These are phyloP conservation scores for Rhodotorula taiwanensis DNA, from an alignment of 768 basidiomycete genomes.

Conservation along the genomic window DNA sequence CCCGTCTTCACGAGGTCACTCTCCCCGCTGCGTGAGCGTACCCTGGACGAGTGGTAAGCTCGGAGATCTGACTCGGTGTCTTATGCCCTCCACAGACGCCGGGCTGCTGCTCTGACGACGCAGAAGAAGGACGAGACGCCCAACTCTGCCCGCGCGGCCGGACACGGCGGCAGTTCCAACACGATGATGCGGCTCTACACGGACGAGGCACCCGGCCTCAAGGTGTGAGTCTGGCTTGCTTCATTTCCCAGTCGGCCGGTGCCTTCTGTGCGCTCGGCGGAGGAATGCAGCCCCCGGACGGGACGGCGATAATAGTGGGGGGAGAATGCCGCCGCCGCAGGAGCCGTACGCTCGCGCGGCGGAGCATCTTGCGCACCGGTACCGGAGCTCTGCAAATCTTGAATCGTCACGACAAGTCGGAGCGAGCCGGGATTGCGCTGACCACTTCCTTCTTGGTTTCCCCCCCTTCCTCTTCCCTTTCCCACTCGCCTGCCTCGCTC, in stretches of 20 bases:
- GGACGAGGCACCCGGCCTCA: slow-evolving; percentile 90
- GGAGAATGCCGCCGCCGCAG: background rate
- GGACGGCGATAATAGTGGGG: background rate
- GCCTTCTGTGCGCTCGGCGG: too few species aligned
- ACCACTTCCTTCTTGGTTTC: background rate
- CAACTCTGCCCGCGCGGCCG: slow-evolving; percentile 18
- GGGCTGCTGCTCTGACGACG: slow-evolving; percentile 25
- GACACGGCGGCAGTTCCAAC: slow-evolving; percentile 91
- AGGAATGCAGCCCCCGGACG: background rate
- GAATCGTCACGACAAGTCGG: background rate
- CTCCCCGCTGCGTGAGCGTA: too few species aligned
- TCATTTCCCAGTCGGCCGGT: too few species aligned
- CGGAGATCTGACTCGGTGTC: too few species aligned
- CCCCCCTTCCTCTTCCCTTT: background rate
- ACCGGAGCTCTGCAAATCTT: too few species aligned
- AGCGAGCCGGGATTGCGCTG: background rate
- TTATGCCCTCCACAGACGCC: slow-evolving; percentile 5
- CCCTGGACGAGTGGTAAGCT: background rate
- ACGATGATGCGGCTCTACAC: slow-evolving; percentile 99
- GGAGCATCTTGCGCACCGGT: too few species aligned
- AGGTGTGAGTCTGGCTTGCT: slow-evolving; percentile 85
- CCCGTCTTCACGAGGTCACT: background rate
- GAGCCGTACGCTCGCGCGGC: too few species aligned
- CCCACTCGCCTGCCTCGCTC: background rate
- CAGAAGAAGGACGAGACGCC: slow-evolving; percentile 25